A percentile compares a stretch with the other conserved stretches of the same genome.
Conservation (phyloP, 2,329 filamentous ascomycete genomes). For the Trichophyton equinum region DNA sequence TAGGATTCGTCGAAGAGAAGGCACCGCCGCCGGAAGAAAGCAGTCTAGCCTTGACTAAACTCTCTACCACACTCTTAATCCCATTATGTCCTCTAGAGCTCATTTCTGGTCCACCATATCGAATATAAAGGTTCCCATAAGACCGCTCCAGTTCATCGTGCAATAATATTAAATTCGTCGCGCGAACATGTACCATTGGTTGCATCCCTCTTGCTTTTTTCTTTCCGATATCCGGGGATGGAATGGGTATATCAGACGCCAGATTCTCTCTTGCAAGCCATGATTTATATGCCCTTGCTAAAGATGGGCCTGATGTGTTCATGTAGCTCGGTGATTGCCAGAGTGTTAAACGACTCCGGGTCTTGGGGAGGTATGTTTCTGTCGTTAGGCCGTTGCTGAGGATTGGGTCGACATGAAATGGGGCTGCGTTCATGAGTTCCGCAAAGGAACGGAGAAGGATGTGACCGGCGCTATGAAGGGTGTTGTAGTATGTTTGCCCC, state of each 20-base stretch:
- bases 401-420: conserved; percentile 34
- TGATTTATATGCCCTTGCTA: conserved; percentile 51
- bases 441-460: conserved; percentile 54
- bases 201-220: conserved; percentile 17
- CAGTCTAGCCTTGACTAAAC: conserved; percentile 35
- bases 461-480: conserved; percentile 81
- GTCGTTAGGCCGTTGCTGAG: conserved; percentile 41
- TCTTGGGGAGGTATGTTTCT: conserved; percentile 34
- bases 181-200: conserved; percentile 1
- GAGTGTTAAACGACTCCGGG: conserved; percentile 47
- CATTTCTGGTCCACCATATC: conserved; percentile 42
- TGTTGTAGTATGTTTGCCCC: conserved; percentile 53
- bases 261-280: conserved; percentile 17
- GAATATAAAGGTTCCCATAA: conserved; percentile 54
- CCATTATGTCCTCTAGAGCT: conserved; percentile 65
- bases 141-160: conserved; percentile 77
- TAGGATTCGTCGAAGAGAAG: conserved; percentile 32
- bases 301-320: conserved; percentile 68
- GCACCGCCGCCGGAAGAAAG: conserved; percentile 31
- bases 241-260: background rate
- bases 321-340: conserved; percentile 67
- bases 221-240: conserved; percentile 6
- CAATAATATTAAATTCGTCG: conserved; percentile 54
- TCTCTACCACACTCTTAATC: conserved; percentile 51
- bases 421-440: conserved; percentile 37